Percentiles rank a stretch among this genome's conserved stretches.
Evolutionary conservation across 2,329 filamentous ascomycete genomes (phyloP).

Genomic region (Aspergillus aculeatinus): DNA sequence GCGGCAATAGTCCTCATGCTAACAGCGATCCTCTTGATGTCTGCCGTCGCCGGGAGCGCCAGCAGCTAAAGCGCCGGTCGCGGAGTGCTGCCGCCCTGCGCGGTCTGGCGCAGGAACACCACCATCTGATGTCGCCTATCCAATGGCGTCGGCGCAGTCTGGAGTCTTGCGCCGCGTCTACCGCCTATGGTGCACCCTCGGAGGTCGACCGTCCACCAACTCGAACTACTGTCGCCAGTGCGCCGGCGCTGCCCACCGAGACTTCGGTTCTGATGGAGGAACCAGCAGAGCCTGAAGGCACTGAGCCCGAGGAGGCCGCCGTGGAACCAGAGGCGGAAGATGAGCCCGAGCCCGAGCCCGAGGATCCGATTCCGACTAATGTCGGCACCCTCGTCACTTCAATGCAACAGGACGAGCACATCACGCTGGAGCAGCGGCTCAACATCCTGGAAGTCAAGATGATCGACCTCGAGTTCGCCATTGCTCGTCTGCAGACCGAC

Average conservation of each 20-base stretch:
- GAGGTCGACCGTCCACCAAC: slow-evolving; percentile 31
- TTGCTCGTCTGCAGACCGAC: slow-evolving; percentile 47
- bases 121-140: slow-evolving; percentile 40
- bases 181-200: slow-evolving; percentile 30
- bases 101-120: slow-evolving; percentile 29
- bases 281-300: neutral
- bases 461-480: slow-evolving; percentile 51
- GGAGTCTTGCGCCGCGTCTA: slow-evolving; percentile 41
- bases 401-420: slow-evolving; percentile 42
- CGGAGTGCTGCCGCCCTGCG: slow-evolving; percentile 45
- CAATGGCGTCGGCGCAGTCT: slow-evolving; percentile 44
- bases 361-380: slow-evolving; percentile 31
- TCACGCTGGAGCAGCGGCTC: slow-evolving; percentile 47
- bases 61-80: slow-evolving; percentile 43
- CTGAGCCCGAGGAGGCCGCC: slow-evolving; percentile 14
- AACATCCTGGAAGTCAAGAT: slow-evolving; percentile 52
- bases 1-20: slow-evolving; percentile 14
- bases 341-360: slow-evolving; percentile 13
- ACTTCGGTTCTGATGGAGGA: slow-evolving; percentile 16
- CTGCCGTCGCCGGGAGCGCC: slow-evolving; percentile 19
- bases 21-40: slow-evolving; percentile 20
- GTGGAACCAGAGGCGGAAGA: slow-evolving; percentile 7
- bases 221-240: slow-evolving; percentile 30
- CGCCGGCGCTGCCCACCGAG: slow-evolving; percentile 21
- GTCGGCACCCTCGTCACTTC: slow-evolving; percentile 40